Percentiles rank a stretch among this genome's conserved stretches.
phyloP scores from a whole-genome alignment of 352 stramenopile genomes.

The Globisporangium canariense region DNA sequence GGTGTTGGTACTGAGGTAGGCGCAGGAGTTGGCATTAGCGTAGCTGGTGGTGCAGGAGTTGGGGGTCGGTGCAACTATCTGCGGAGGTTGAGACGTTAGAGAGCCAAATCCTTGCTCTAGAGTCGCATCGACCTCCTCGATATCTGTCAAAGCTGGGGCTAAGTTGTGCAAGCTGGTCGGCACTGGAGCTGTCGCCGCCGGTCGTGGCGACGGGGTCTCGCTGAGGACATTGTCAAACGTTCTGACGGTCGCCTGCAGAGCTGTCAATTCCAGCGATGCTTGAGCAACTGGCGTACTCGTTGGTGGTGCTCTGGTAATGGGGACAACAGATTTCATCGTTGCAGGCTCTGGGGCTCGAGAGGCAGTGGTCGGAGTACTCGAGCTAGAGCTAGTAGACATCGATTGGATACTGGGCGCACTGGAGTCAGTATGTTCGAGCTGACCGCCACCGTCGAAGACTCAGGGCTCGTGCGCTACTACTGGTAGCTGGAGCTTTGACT shows the following conservation, averaged over 20 bases:
- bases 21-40: neutral
- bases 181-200: no score
- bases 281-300: neutral
- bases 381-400: neutral
- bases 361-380: neutral
- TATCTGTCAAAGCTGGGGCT: no score
- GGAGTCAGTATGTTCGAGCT: neutral
- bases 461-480: neutral
- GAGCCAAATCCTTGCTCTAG: neutral
- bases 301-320: neutral
- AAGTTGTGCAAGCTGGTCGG: neutral
- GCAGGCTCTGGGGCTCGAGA: no score
- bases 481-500: neutral
- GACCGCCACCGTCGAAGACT: neutral
- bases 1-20: neutral
- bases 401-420: neutral
- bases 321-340: no score
- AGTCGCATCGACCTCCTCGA: neutral
- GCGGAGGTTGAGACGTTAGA: neutral
- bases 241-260: neutral
- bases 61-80: neutral
- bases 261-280: neutral
- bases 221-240: neutral
- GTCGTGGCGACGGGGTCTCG: neutral
- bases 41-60: neutral